Base-by-base conservation (phyloP, 2,329 filamentous ascomycete genomes). In the Aspergillus caelatus region DNA sequence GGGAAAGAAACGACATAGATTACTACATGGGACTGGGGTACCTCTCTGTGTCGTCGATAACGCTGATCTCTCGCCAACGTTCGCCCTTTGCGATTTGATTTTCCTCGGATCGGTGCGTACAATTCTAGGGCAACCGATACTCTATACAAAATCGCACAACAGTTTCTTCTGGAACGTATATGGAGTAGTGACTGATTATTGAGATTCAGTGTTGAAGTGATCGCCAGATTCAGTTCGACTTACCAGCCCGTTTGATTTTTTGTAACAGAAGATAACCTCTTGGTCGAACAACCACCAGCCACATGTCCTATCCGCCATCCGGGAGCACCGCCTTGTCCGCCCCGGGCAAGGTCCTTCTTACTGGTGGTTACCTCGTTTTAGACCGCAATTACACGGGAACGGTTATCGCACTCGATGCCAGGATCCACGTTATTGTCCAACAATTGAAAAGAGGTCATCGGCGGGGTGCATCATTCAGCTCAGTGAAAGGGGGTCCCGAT, bases 311-410 rank as follows among this genome's bases (percentile, higher is more conserved):
- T 39, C 32, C 30, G n/a, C 67, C 73, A 45, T 67, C 70, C 39
- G 67, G 71, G 5, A 67, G 72, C 60, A 78, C 81, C 57, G 90
- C 89, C 74, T 87, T 96, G 68, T 98, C 95, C 67, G 94, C 95
- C 26, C 95, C 95, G 21, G 95, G 95, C 71, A 99, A 99, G 83
- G 95, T 99, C 65, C 87, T 99, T 68, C 86, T 98, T 60, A 93
- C 94, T 4, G 95, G 95, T 67, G 95, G 95, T 65, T 99, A 98
- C 79, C 88, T 98, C 53, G 94, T 97, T 26, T 89, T 99, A 53
- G 94, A 98, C 81, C 88, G 92, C 65, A 83, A 86, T 65, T 93
- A 97, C 79, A 95, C 91, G 3, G 94, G 90, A 41, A 82, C 88
- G 21, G 87, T 89, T 4, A 88, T 89, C 70, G 87, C 86, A 36